Base-by-base conservation (phyloP, 1,284 basidiomycete species). In the Trichosporon coremiiforme region DNA sequence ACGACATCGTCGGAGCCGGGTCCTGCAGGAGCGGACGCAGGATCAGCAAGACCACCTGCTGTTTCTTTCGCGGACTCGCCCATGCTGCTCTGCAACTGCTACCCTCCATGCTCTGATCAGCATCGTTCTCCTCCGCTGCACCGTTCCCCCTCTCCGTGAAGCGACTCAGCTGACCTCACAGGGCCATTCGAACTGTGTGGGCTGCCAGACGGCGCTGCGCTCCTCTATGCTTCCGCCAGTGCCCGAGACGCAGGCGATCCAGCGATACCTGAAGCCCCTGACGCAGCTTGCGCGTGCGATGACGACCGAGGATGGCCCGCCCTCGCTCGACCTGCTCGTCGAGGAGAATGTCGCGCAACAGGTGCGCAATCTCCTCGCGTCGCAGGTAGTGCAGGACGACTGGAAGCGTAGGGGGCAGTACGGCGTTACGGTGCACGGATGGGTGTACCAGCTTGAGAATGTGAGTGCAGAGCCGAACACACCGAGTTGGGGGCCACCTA, bases 401-500 rank as follows among this genome's bases (percentile, higher is more conserved):
- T 81, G 81, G 80, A 77, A 77, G 69, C 69, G 77, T 66, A 71
- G 81, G 63, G 80, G 79, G 25, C 66, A 74, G 2, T 71, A 78
- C 12, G 80, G 80, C 22, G 80, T 83, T 2, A 77, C 76, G 2
- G 74, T 83, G 31, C 81, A 82, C 53, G 81, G 81, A 1, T 83
- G 81, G 81, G 80, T 83, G 31, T 82, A 82, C 70, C 81, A 82
- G 71, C 79, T 82, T n/a, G 81, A 82, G 70, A 75, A 82, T 66
- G 81, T 79, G 68, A 75, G 78, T 76, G 25, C 25, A 25, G 25
- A 25, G 25, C 25, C 25, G 25, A 25, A 25, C 25, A 25, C 25
- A 25, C 25, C 25, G 25, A 25, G 25, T 25, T 25, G 25, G 25
- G 25, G 25, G 25, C 25, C 25, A 25, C 25, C 25, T 25, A 25